These are phyloP conservation scores for Geotrichum citri-aurantii DNA, from an alignment of 1,139 yeast species.

Conservation along the genomic window DNA sequence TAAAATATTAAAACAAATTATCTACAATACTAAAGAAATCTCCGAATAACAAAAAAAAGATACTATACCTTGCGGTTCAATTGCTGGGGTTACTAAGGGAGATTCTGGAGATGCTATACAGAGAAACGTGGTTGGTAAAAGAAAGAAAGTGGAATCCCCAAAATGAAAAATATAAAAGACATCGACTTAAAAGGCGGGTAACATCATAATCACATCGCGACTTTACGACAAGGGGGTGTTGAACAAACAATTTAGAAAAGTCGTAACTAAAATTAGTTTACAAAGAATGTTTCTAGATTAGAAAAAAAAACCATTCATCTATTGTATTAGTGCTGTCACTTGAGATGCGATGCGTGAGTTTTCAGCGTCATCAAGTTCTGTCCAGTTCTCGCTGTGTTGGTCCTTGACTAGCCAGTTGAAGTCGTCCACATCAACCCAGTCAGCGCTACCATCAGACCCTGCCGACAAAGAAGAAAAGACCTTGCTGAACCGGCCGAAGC, in stretches of 20 bases:
- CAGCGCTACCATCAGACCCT: background rate
- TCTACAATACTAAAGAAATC: too few relatives aligned
- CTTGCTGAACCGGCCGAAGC: constrained; percentile 12
- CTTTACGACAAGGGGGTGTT: background rate
- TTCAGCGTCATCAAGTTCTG: background rate
- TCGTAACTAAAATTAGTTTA: background rate
- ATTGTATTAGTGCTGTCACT: background rate
- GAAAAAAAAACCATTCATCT: background rate
- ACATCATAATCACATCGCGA: background rate
- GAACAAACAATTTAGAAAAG: background rate
- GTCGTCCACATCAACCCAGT: constrained; percentile 16
- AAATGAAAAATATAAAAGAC: background rate
- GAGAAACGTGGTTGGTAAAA: background rate
- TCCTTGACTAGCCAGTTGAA: constrained; percentile 17
- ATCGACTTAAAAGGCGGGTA: background rate
- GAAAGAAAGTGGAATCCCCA: background rate
- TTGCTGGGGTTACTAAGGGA: background rate
- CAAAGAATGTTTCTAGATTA: background rate
- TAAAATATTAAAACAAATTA: too few relatives aligned
- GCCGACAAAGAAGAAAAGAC: background rate
- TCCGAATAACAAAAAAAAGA: background rate
- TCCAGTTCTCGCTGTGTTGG: constrained; percentile 14
- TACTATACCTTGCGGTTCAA: background rate
- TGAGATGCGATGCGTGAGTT: background rate
- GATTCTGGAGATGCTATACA: background rate